Base-by-base conservation (phyloP, 78 protist genomes). In the Dictyostelium capitatum region DNA sequence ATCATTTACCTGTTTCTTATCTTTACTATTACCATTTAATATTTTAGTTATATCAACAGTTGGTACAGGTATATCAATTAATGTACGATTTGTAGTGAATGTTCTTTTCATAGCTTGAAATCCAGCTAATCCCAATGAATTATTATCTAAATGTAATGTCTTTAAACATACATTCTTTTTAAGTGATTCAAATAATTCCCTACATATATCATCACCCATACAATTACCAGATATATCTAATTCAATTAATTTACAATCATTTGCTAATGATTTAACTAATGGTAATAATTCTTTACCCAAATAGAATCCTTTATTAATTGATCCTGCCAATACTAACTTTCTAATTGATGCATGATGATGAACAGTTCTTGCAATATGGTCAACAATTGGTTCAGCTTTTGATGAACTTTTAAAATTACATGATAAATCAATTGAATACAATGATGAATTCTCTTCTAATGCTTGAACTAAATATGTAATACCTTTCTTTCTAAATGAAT, bases 31-130 rank as follows among this genome's bases (percentile, higher is more conserved):
- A 14, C 25, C 4, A 32, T 77, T 54, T 0, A 87, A 70, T 15
- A 77, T 56, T 48, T 50, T 87, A 17, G 84, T 62, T 25, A 87
- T 77, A 50, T 87, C 93, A 64, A 65, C 64, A 32, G 93, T 87
- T 74, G 93, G 93, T 11, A 87, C 93, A n/a, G 93, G 93, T 30
- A 87, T 77, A 62, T 87, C 93, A 43, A 78, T 20, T 4, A 87
- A 65, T 14, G 93, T 65, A 54, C 93, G 80, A 37, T 87, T 87
- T 57, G 80, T 78, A 41, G 79, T 87, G 56, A 87, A 87, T 32
- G 78, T 57, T 59, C 93, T 64, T 43, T 87, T 87, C 93, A 87
- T 87, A 1, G 93, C 93, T 48, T 77, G 82, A 67, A 87, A 77
- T 59, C 93, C 93, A 0, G 93, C 85, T 19, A 87, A 20, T 28